Base-by-base conservation (phyloP, 371 early-diverging fungal genomes). In the Mucor sp. region DNA sequence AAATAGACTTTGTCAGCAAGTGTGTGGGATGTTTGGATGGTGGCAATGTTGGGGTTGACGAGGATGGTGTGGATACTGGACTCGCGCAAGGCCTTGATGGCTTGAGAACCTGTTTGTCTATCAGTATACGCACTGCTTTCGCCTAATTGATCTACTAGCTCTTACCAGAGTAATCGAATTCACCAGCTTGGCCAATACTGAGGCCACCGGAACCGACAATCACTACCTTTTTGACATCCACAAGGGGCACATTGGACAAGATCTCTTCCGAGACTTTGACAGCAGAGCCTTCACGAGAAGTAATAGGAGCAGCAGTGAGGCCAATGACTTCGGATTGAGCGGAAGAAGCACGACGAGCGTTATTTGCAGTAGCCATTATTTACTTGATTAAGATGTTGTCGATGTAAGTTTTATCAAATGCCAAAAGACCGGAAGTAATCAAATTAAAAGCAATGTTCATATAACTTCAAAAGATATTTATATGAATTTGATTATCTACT, bases 31-130 rank as follows among this genome's bases (percentile, higher is more conserved):
- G 98, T 97, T 84, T 97, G 98, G 63, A 97, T 94, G 14, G 98
- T 97, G 27, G 98, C 98, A 75, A 97, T 97, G 78, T 97, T 97
- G 63, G 98, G 98, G 77, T 97, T 97, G 70, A 97, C 89, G 35
- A 97, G 85, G 33, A 97, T 87, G 0, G 97, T 96, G 63, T 95
- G 72, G 62, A 97, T 90, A 59, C 88, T 88, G 47, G 94, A 93
- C 74, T 97, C 96, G 71, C 90, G 90, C 69, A 97, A 83, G 17
- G 97, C 96, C 82, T 97, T 97, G 86, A 97, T 97, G 25, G 97
- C 97, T 84, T 97, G 94, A 12, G 93, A 91, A 19, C 92, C 93
- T 85, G 60, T 56, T 70, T 55, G 19, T 28, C 25, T 12, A 19
- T 41, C 14, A 15, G 23, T 56, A 9, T 47, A 19, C 23, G 48